Evolutionary conservation across 495 filamentous ascomycete species (phyloP), one percentile per base, ranked within the genome.

Genomic region (Penicillium fimorum): DNA sequence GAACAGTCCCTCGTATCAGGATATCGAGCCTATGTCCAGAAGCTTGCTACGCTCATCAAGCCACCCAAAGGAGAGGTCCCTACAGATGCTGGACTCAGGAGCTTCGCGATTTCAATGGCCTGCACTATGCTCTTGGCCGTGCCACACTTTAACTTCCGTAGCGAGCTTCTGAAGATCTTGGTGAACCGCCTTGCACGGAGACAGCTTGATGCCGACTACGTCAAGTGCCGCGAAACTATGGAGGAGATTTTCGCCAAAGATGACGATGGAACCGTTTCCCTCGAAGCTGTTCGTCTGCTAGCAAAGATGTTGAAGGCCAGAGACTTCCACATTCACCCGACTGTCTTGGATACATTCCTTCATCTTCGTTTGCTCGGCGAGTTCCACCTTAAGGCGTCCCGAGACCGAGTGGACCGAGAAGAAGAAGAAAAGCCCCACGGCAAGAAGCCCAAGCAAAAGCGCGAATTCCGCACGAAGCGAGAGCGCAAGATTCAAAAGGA

Each of bases 111-210:
- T 48, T 85, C 82, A 17, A 97, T 95, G 68, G 88, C 88, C 8
- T 93, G 90, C 66, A 85, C 76, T 29, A 79, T 97, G 17, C 75
- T 98, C 32, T 76, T 82, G 12, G 75, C 84, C 1, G 90, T 96
- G 5, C 90, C 94, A 11, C 95, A 98, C 74, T 98, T 98, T 82
- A 98, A 98, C 73, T 96, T 94, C 71, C 82, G 95, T 8, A 79
- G 77, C 29, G 95, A 97, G 30, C 75, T 98, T 27, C 70, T 97
- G 37, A 89, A 89, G 73, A 91, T 97, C 40, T 64, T 98, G 32
- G 84, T 96, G 33, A 85, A 87, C 59, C 92, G 92, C 50, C 78
- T 97, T 9, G 89, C 90, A 61, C 76, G 72, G 29, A 83, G 80
- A 59, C 81, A 78, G 24, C 64, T 86, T 1, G 89, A 96, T 66